Base-by-base conservation (phyloP, 2,329 filamentous ascomycete species). In the Ceratocystis cacaofunesta region DNA sequence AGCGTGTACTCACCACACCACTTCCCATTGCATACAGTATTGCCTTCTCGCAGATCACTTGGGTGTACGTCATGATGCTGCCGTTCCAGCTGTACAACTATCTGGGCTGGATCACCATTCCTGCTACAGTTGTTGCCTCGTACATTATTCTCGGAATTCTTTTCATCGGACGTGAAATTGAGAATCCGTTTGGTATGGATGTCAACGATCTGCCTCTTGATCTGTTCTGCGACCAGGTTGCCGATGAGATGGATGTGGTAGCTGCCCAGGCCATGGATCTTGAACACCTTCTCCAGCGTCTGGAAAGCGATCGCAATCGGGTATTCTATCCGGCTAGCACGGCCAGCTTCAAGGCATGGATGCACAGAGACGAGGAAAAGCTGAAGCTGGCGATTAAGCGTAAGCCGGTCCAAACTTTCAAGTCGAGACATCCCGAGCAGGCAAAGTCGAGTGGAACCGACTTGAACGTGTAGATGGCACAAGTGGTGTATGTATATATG, bases 1-100 rank as follows among this genome's bases (percentile, higher is more conserved):
- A 94, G 72, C 86, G 90, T 68, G 85, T 95, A 22, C 82, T 92
- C 41, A 88, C 87, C 73, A 95, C 90, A 0, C 90, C 90, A 1
- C 81, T 95, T 0, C 90, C 90, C 1, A 82, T 90, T 65, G 90
- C 89, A 60, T 95, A 95, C 77, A 85, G 83, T 69, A 94, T 95
- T 70, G 84, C 89, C 70, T 92, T 94, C 73, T 85, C 86, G 22
- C 90, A 95, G 73, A 92, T 94, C 72, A 90, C 90, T 41, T 92
- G 88, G 84, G 82, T 91, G 63, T 95, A 94, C 75, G 85, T 94
- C 64, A 76, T 90, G 70, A 80, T 90, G 41, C 80, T 95, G 0
- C 90, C 90, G 5, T 94, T 94, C 79, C 90, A 95, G 76, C 83
- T 95, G 5, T 82, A 83, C 72, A 72, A 74, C 0, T 73, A 75